These are phyloP conservation scores for Xylaria bambusicola DNA, from an alignment of 495 filamentous ascomycete species.

Conservation along the genomic window DNA sequence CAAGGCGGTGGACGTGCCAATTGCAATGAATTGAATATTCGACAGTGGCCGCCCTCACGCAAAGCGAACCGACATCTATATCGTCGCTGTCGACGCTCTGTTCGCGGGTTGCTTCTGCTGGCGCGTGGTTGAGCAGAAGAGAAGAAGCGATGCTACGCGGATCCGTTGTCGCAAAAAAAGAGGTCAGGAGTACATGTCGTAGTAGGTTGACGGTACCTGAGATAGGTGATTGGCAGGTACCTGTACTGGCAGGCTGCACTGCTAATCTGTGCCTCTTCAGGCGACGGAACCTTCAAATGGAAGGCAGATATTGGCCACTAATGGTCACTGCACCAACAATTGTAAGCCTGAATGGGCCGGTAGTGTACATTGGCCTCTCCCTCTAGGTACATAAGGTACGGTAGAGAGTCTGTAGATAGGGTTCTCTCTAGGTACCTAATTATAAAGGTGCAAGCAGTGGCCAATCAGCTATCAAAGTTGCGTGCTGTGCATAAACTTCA, in stretches of 20 bases:
- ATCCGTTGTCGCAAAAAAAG: slow-evolving; percentile 24
- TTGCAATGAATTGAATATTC: slow-evolving; percentile 18
- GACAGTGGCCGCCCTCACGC: slow-evolving; percentile 12
- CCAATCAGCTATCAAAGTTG: too few relatives aligned
- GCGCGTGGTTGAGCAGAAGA: slow-evolving; percentile 22
- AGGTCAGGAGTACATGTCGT: slow-evolving; percentile 19
- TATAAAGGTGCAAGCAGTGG: too few relatives aligned
- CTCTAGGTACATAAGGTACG: background rate
- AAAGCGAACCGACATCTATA: background rate
- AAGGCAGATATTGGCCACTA: background rate
- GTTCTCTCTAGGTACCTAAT: too few relatives aligned
- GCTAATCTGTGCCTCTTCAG: background rate
- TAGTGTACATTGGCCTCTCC: too few relatives aligned
- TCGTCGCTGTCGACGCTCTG: background rate
- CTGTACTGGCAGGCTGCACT: background rate
- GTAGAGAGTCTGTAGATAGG: too few relatives aligned
- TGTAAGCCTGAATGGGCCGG: too few relatives aligned
- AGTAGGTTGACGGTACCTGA: slow-evolving; percentile 15
- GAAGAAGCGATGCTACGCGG: slow-evolving; percentile 20
- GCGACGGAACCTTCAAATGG: background rate
- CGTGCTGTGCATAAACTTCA: too few relatives aligned
- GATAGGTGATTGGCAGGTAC: too few relatives aligned
- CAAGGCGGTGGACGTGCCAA: slow-evolving; percentile 27
- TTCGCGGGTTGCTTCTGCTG: slow-evolving; percentile 7
- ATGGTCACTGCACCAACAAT: too few relatives aligned